phyloP scores from a whole-genome alignment of 352 stramenopile species.

The Phytophthora multivora region DNA sequence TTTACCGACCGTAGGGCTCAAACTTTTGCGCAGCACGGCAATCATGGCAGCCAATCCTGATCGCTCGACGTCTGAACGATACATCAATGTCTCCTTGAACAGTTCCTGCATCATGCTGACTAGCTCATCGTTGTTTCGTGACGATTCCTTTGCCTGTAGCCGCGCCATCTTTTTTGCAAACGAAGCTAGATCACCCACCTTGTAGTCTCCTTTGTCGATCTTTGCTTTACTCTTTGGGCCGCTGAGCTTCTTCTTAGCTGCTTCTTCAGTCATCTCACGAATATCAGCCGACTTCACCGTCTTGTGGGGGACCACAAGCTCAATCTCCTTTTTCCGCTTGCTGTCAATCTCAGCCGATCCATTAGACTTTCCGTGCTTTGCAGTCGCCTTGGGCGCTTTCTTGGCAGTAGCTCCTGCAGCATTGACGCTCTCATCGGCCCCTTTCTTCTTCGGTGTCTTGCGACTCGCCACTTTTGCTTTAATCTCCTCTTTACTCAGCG shows the following conservation, averaged over 20 bases:
- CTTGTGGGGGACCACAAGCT: constrained; percentile 77
- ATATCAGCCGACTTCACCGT: constrained; percentile 80
- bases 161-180: constrained; percentile 72
- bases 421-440: constrained; percentile 27
- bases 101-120: constrained; percentile 75
- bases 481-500: constrained; percentile 77
- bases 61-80: constrained; percentile 68
- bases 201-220: constrained; percentile 72
- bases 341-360: constrained; percentile 55
- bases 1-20: constrained; percentile 66
- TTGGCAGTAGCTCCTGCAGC: constrained; percentile 30
- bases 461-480: constrained; percentile 75
- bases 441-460: constrained; percentile 77
- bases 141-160: constrained; percentile 67
- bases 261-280: constrained; percentile 73
- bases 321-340: constrained; percentile 84
- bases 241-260: constrained; percentile 58
- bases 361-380: constrained; percentile 42
- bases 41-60: constrained; percentile 77
- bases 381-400: constrained; percentile 37
- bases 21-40: constrained; percentile 65
- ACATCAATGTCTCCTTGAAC: constrained; percentile 75
- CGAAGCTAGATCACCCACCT: constrained; percentile 55
- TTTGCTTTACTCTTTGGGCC: constrained; percentile 49
- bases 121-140: constrained; percentile 77